Base-by-base conservation (phyloP, 163 green algal genomes). In the Scenedesmus sp. region DNA sequence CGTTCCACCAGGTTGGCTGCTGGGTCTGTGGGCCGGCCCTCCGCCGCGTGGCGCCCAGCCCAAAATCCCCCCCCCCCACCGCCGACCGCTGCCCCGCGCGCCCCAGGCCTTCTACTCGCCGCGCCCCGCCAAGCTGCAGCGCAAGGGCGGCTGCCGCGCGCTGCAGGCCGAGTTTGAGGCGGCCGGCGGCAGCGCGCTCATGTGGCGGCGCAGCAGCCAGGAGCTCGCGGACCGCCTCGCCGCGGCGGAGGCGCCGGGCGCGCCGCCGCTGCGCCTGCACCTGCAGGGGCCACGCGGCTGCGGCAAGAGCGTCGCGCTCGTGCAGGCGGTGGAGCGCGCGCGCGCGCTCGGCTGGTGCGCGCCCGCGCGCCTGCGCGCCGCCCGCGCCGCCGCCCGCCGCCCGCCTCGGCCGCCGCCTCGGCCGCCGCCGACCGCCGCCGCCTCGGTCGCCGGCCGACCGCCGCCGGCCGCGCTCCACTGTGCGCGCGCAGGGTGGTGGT, bases 251-350 rank as follows among this genome's bases (percentile, higher is more conserved):
- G 60, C 47, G 18, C 15, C 31, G 4, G 22, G 11, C 31, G 28
- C 11, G 48, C 29, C 0, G 4, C 4, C 42, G 24, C 26, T 29
- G 7, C 70, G 75, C 0, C 50, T 95, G 56, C 75, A 87, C 60
- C 65, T 96, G 20, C 62, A 85, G 6, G 91, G 91, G 15, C 87
- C 78, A 51, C 28, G 85, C 0, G 90, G 91, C 17, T 70, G 60
- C 33, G 91, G 91, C 63, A 96, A 96, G 75, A 90, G 82, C 60
- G 73, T 96, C 5, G 87, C 89, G 9, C 65, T 96, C 42, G 89
- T 83, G 36, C 58, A 79, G 2, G 58, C 90, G 18, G 91, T 89
- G 56, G 81, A 89, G 31, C 89, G 82, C 81, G 87, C 87, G 1
- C 70, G 85, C 1, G 67, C 50, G n/a, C 67, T 70, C 2, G 80